A percentile compares a stretch with the other conserved stretches of the same genome.
phyloP scores from a whole-genome alignment of 2,329 filamentous ascomycete genomes.

The Alternaria sp. region DNA sequence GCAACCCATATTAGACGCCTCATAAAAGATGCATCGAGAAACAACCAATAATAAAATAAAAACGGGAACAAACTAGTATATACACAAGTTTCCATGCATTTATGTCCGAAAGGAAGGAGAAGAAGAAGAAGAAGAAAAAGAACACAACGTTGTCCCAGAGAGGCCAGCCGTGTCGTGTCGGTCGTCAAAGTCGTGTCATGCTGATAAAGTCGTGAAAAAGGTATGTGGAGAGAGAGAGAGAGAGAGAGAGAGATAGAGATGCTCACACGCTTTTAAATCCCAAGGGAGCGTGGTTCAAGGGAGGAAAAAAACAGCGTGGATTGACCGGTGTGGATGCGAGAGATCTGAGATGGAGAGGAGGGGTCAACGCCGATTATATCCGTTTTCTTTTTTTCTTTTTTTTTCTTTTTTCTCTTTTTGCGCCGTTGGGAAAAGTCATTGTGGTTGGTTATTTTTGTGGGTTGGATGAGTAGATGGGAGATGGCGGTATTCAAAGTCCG shows the following conservation, averaged over 20 bases:
- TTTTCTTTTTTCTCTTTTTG: neutral
- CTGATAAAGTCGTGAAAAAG: slow-evolving; percentile 14
- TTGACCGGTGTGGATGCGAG: neutral
- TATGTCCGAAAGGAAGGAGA: neutral
- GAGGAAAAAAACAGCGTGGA: neutral
- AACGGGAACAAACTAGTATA: slow-evolving; percentile 1
- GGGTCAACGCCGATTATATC: slow-evolving; percentile 9
- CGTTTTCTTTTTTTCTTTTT: neutral
- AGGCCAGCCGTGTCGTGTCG: slow-evolving; percentile 3
- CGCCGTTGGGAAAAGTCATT: neutral
- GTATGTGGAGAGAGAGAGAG: neutral
- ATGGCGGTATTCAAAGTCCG: neutral
- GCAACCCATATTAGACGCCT: slow-evolving; percentile 2
- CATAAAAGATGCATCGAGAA: neutral
- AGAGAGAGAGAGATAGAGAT: too few relatives aligned
- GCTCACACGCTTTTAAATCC: neutral
- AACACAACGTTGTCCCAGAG: slow-evolving; percentile 3
- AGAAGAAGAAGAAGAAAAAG: neutral
- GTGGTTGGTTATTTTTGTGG: neutral
- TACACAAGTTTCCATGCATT: slow-evolving; percentile 5
- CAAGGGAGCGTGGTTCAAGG: slow-evolving; percentile 2
- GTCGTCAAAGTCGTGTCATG: slow-evolving; percentile 17
- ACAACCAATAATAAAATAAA: neutral
- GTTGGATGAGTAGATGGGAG: neutral
- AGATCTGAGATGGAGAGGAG: slow-evolving; percentile 3